Base-by-base conservation (phyloP, 139 green algal species). In the Chlamydomonas eustigma region DNA sequence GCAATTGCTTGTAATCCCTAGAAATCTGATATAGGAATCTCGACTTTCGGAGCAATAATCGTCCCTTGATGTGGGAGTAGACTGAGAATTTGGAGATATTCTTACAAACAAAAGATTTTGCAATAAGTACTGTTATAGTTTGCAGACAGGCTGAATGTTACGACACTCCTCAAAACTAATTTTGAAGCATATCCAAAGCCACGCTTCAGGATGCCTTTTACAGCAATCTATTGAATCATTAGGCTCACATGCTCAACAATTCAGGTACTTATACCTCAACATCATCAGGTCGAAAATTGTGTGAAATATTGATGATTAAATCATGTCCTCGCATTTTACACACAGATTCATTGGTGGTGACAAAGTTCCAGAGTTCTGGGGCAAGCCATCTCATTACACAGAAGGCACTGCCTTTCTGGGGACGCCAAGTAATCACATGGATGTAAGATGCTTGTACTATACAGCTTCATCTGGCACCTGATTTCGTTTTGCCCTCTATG, bases 361-460 rank as follows among this genome's bases (percentile, higher is more conserved):
- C 39, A 89, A 83, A 35, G 84, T 97, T 18, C 91, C 92, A 1
- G 91, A 97, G 76, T 95, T 90, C 73, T 97, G 85, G 81, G 93
- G 90, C 77, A 91, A 90, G 71, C 87, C 90, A 1, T 94, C 88
- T 0, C 65, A 82, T 0, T 97, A 98, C 83, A 94, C 92, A 2
- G 84, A 88, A 32, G 94, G 94, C 64, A 97, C 94, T 4, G 85
- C 81, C 6, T 98, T 98, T 71, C 78, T 98, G 39, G 94, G 94
- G 25, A 97, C 94, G 1, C 94, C 94, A 12, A 78, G 79, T 30
- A 88, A 98, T 79, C 93, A 98, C 79, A 67, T 93, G 1, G 80
- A 95, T 58, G 91, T 93, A 44, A 64, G 58, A n/a, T n/a, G n/a
- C n/a, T n/a, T n/a, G n/a, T n/a, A n/a, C n/a, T n/a, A n/a, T n/a